Evolutionary conservation across 2,329 filamentous ascomycete genomes (phyloP).

Genomic region (Lecanicillium sp.): DNA sequence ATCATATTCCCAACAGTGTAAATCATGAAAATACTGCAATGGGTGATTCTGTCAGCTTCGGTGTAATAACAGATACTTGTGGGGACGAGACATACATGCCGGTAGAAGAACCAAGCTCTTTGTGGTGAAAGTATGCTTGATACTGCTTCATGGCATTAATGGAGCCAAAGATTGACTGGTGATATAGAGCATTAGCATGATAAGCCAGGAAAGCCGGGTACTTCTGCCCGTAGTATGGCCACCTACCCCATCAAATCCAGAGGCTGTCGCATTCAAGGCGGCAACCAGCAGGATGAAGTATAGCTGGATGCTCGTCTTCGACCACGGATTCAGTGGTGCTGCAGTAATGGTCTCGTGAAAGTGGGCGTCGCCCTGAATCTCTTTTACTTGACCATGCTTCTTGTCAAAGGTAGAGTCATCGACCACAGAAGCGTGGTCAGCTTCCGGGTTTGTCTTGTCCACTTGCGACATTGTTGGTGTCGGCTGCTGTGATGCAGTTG

Average conservation of each 20-base stretch:
- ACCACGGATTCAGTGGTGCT: constrained; percentile 22
- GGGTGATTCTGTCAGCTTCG: not conserved
- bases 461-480: too few relatives aligned
- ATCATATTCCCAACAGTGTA: constrained; percentile 35
- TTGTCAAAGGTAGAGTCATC: constrained; percentile 13
- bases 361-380: constrained; percentile 19
- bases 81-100: constrained; percentile 16
- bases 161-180: constrained; percentile 20
- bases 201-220: too few relatives aligned
- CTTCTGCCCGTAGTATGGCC: too few relatives aligned
- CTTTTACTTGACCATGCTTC: constrained; percentile 14
- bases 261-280: constrained; percentile 27
- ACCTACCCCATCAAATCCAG: constrained; percentile 28
- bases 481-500: too few relatives aligned
- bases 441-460: not conserved
- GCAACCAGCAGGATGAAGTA: constrained; percentile 27
- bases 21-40: constrained; percentile 30
- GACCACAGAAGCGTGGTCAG: constrained; percentile 10
- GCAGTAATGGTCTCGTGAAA: constrained; percentile 19
- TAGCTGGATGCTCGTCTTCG: constrained; percentile 25
- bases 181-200: too few relatives aligned
- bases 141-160: constrained; percentile 24
- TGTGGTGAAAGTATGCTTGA: constrained; percentile 19
- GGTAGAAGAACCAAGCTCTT: constrained; percentile 17
- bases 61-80: constrained; percentile 11